These are phyloP conservation scores for Fusarium bactridioides DNA, from an alignment of 2,329 filamentous ascomycete genomes.

Conservation along the genomic window DNA sequence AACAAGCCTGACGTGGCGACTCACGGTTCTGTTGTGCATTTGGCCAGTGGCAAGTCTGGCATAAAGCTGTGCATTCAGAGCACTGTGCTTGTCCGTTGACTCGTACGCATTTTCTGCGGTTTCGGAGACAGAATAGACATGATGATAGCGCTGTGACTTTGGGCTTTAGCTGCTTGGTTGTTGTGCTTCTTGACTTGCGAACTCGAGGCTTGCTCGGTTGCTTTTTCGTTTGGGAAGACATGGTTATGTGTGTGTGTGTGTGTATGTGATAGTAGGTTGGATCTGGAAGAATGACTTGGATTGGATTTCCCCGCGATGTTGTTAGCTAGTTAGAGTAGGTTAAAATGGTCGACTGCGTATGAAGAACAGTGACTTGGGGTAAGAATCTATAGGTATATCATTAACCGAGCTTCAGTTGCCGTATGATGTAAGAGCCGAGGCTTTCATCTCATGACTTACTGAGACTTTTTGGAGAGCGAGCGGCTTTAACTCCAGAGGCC, in stretches of 20 bases:
- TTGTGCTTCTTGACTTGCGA: neutral
- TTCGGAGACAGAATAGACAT: neutral
- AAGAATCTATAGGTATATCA: neutral
- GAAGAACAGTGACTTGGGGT: neutral
- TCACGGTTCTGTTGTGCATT: neutral
- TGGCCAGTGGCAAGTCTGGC: neutral
- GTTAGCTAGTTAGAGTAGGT: neutral
- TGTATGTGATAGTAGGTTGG: neutral
- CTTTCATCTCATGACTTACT: neutral
- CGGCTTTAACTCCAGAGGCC: neutral
- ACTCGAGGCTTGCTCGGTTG: neutral
- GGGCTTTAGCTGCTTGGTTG: neutral
- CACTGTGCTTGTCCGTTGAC: neutral
- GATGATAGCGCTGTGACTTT: neutral
- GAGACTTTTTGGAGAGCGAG: neutral
- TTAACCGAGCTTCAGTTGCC: neutral
- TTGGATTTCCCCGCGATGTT: neutral
- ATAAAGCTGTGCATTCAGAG: neutral
- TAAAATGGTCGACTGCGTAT: neutral
- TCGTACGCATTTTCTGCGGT: neutral
- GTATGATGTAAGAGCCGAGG: neutral
- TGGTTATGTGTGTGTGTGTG: neutral
- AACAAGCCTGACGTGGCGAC: rapidly evolving
- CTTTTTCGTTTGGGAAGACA: neutral
- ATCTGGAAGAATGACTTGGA: neutral